phyloP scores from a whole-genome alignment of 2,329 filamentous ascomycete genomes.

The Daldinia eschscholtzii region DNA sequence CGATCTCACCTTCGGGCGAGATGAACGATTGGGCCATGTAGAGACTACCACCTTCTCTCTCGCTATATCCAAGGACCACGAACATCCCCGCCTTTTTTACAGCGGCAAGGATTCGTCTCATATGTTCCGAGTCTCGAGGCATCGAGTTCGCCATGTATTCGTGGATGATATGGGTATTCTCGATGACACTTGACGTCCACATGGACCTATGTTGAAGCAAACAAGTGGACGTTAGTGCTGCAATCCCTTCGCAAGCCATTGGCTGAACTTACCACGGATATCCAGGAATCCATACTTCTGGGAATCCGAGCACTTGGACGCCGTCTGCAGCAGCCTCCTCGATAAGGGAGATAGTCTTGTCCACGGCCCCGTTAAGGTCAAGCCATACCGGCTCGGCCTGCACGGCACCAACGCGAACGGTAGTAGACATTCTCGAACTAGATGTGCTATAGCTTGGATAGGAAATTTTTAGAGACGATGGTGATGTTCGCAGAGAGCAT shows the following conservation, averaged over 20 bases:
- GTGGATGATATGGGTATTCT: conserved; percentile 57
- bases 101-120: conserved; percentile 57
- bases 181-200: conserved; percentile 57
- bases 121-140: conserved; percentile 57
- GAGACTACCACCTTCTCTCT: conserved; percentile 59
- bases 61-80: conserved; percentile 64
- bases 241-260: conserved; percentile 16
- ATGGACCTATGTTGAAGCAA: conserved; percentile 48
- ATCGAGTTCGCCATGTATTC: conserved; percentile 54
- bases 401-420: conserved; percentile 61
- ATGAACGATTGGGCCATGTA: conserved; percentile 67
- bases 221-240: conserved; percentile 47
- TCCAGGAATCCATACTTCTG: conserved; percentile 67
- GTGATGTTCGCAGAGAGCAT: conserved; percentile 10
- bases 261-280: conserved; percentile 61
- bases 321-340: conserved; percentile 65
- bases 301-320: conserved; percentile 68
- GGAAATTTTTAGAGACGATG: conserved; percentile 1
- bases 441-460: conserved; percentile 10
- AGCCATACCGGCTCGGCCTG: conserved; percentile 73
- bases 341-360: conserved; percentile 70
- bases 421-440: conserved; percentile 40
- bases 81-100: conserved; percentile 59
- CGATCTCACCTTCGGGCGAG: conserved; percentile 59
- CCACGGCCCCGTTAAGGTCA: conserved; percentile 65